phyloP scores from a whole-genome alignment of 306 rosid genomes.

The Trifolium repens region DNA sequence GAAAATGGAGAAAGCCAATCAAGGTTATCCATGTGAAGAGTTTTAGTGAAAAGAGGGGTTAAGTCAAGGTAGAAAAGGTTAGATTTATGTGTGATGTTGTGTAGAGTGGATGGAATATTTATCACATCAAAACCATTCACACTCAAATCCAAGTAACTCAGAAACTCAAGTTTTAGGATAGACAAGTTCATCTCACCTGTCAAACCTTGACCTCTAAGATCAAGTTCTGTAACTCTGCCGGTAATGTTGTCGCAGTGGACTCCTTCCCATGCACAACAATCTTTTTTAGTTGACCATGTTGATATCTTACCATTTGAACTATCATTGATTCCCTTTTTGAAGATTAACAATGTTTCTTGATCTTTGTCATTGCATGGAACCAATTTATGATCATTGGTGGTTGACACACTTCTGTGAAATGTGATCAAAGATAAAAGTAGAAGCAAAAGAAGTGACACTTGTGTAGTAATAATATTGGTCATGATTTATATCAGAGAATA shows the following conservation, averaged over 20 bases:
- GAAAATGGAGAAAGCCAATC: slow-evolving; percentile 17
- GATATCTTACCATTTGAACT: fast-evolving
- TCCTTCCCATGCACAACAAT: slow-evolving; percentile 36
- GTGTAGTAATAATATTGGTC: background rate
- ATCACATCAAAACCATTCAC: fast-evolving
- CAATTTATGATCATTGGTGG: background rate
- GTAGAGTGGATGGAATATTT: background rate
- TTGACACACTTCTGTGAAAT: background rate
- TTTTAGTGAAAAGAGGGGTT: fast-evolving
- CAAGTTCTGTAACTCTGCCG: background rate
- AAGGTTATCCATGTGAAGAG: slow-evolving; percentile 5
- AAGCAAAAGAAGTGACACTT: background rate
- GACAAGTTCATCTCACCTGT: slow-evolving; percentile 12
- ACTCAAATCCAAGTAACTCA: slow-evolving; percentile 7
- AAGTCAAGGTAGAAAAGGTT: slow-evolving; percentile 11
- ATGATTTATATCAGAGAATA: too few relatives aligned
- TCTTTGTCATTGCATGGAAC: slow-evolving; percentile 2
- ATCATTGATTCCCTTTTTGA: background rate
- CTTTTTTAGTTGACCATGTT: slow-evolving; percentile 2
- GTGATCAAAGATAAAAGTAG: background rate
- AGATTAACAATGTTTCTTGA: background rate
- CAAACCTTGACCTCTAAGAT: background rate
- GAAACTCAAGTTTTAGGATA: slow-evolving; percentile 24
- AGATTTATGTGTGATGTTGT: background rate
- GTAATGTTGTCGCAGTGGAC: slow-evolving; percentile 18